Base-by-base conservation (phyloP, 2,329 filamentous ascomycete genomes). In the Emergomyces africanus region DNA sequence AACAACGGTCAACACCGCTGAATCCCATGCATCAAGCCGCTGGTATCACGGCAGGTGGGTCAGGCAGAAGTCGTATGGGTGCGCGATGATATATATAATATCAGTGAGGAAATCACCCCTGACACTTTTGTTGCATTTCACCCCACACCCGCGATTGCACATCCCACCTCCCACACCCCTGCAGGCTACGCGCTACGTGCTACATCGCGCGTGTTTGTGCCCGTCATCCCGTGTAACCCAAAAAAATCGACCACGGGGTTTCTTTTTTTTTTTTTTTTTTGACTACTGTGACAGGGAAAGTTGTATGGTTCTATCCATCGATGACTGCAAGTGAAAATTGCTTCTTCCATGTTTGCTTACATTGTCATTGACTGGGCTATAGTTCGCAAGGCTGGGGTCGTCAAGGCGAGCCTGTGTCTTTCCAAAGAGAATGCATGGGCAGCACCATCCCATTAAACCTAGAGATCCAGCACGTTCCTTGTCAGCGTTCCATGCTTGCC, bases 321-420 rank as follows among this genome's bases (percentile, higher is more conserved):
- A 35, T n/a, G 15, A 9, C 12, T 18, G 30, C 41, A 37, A 12
- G 44, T 12, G 25, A 35, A 37, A 37, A 35, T 12, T n/a, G 18
- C 10, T 12, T 18, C 12, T 23, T 23, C 12, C 12, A 2, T 53
- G 50, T n/a, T 33, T 25, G n/a, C 53, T 50, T 49, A 59, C 58
- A 53, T 59, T 59, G 15, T 59, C 58, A 25, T 59, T 59, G 53
- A 59, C 33, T 25, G 58, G 58, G 28, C 58, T 59, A 42, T 50
- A 59, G 42, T 59, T 53, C 15, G 44, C 18, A 14, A 59, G 53
- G 18, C 8, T 56, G 15, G 58, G 51, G 42, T 59, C 58, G 0
- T 55, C 33, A 14, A 54, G 23, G 39, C 58, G 58, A 42, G 58
- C 51, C 33, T 59, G 58, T 15, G 58, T 59, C 42, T 59, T 59